Percentiles rank a stretch among this genome's conserved stretches.
Conservation (phyloP, 2,329 filamentous ascomycete species). For the Fusarium nodosum region DNA sequence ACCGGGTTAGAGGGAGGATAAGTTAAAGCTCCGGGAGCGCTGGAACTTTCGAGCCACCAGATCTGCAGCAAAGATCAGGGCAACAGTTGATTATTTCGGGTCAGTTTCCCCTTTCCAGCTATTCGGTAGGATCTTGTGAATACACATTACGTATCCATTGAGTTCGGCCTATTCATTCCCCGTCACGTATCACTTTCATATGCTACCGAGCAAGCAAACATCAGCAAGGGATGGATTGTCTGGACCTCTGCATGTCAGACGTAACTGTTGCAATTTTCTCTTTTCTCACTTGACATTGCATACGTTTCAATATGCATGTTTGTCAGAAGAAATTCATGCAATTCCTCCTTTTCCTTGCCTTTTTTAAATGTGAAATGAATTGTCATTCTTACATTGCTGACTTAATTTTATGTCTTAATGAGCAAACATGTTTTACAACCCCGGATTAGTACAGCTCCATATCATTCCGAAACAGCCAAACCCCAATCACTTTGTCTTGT, state of each 20-base stretch:
- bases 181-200: conserved; percentile 24
- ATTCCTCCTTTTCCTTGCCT: neutral
- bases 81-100: neutral
- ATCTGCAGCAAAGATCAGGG: conserved; percentile 6
- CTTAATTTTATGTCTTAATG: neutral
- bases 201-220: conserved; percentile 1
- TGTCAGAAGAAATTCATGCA: conserved; percentile 13
- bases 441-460: conserved; percentile 18
- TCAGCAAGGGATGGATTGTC: neutral
- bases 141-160: neutral
- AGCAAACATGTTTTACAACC: neutral
- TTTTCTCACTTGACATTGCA: neutral
- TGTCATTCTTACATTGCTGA: neutral
- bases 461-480: conserved; percentile 5
- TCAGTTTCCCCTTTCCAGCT: conserved; percentile 3
- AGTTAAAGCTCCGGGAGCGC: neutral
- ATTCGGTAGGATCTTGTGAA: neutral
- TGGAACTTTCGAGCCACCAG: conserved; percentile 12
- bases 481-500: neutral
- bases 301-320: conserved; percentile 1
- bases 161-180: neutral
- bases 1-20: too few relatives aligned
- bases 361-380: neutral
- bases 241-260: conserved; percentile 10
- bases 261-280: conserved; percentile 8